Percentiles rank a stretch among this genome's conserved stretches.
Evolutionary conservation across 352 stramenopile species (phyloP).

Genomic region (Phytophthora sansomeana): DNA sequence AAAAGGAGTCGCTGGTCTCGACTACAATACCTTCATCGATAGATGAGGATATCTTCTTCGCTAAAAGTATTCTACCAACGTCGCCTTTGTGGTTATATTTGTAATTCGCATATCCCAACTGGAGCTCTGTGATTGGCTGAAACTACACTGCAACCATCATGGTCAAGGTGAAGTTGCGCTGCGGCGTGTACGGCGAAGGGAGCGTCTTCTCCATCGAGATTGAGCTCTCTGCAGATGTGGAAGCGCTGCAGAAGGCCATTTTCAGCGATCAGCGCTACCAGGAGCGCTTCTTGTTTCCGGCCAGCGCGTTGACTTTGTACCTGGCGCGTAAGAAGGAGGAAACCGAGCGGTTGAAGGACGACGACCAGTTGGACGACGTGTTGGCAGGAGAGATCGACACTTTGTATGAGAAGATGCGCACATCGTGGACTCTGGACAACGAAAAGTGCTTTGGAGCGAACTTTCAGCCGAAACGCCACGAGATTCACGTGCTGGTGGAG

Average conservation of each 20-base stretch:
- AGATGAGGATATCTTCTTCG: no score
- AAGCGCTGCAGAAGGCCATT: slow-evolving; percentile 27
- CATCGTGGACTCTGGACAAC: not conserved
- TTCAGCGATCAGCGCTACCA: not conserved
- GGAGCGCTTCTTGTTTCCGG: slow-evolving; percentile 8
- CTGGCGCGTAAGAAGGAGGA: slow-evolving; percentile 30
- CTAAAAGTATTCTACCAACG: no score
- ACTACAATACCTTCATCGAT: no score
- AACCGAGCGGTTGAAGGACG: slow-evolving; percentile 31
- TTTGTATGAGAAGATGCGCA: slow-evolving; percentile 21
- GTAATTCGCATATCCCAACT: no score
- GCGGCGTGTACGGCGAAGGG: slow-evolving; percentile 39
- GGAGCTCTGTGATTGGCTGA: no score
- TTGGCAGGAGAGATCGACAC: slow-evolving; percentile 20
- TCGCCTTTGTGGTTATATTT: no score
- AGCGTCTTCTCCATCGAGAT: slow-evolving; percentile 33
- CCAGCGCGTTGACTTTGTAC: slow-evolving; percentile 22
- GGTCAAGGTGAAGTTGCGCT: no score
- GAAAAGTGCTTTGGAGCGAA: not conserved
- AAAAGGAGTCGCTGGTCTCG: not conserved
- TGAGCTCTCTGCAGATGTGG: slow-evolving; percentile 26
- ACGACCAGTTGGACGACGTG: slow-evolving; percentile 2
- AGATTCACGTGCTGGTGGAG: slow-evolving; percentile 19
- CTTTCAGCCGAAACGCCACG: slow-evolving; percentile 2
- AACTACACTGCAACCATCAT: no score